These are phyloP conservation scores for Chlorella sp. DNA, from an alignment of 139 green algal genomes.

Conservation along the genomic window DNA sequence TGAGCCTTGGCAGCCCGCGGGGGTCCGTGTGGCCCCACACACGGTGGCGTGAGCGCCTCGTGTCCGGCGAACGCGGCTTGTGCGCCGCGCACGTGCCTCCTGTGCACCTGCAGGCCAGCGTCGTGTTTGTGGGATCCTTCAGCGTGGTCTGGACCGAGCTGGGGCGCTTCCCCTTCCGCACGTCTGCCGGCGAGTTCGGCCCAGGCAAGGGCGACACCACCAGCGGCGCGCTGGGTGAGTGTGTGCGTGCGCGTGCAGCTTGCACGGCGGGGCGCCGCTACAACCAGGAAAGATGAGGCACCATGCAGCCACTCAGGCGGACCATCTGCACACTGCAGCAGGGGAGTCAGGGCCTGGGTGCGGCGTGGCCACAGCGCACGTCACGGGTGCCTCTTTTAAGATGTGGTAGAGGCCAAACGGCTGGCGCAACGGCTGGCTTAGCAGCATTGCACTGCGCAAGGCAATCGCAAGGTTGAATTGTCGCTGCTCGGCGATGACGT, in stretches of 20 bases:
- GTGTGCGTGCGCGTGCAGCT: background rate
- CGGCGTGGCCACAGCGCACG: too few species aligned
- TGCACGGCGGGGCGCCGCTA: too few species aligned
- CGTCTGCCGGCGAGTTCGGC: slow-evolving; percentile 19
- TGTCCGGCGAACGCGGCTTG: background rate
- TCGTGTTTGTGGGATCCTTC: slow-evolving; percentile 27
- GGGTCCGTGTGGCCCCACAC: background rate
- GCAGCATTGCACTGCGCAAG: too few species aligned
- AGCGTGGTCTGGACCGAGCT: slow-evolving; percentile 23
- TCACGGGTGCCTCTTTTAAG: too few species aligned
- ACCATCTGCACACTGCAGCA: too few species aligned
- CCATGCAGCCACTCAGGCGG: too few species aligned
- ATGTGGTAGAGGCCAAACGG: too few species aligned
- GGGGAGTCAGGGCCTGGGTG: too few species aligned
- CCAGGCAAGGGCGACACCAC: slow-evolving; percentile 1
- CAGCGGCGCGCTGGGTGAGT: background rate
- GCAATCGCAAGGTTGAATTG: too few species aligned
- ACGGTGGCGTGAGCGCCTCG: background rate
- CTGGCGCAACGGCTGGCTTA: too few species aligned
- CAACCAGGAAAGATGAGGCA: too few species aligned
- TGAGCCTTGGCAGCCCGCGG: slow-evolving; percentile 3
- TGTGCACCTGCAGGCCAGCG: slow-evolving; percentile 2
- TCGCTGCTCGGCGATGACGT: too few species aligned
- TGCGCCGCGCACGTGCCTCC: background rate
- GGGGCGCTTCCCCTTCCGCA: slow-evolving; percentile 30